Percentiles rank a stretch among this genome's conserved stretches.
Conservation (phyloP, 192 early-diverging fungal genomes). For the Rhizoclosmatium globosum region DNA sequence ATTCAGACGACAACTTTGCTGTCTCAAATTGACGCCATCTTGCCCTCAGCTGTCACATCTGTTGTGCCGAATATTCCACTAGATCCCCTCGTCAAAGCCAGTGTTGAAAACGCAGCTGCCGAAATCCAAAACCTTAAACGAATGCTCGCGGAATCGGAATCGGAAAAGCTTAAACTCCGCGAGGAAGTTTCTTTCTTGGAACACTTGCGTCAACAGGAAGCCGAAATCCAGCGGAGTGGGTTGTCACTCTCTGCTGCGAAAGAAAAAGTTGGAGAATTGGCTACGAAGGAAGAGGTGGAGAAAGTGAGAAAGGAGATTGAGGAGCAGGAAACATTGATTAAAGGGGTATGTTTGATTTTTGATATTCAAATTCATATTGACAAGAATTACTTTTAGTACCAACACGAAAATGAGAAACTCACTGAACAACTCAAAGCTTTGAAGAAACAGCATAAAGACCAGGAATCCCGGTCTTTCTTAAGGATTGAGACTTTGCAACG, state of each 20-base stretch:
- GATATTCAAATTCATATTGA: background rate
- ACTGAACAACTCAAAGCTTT: conserved; percentile 27
- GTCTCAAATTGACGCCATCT: background rate
- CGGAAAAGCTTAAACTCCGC: conserved; percentile 9
- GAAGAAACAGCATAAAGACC: conserved; percentile 27
- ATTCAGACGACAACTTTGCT: background rate
- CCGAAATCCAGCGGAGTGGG: conserved; percentile 1
- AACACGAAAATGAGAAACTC: conserved; percentile 45
- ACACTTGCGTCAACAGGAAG: conserved; percentile 37
- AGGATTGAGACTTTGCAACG: conserved; percentile 36
- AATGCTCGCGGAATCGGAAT: background rate
- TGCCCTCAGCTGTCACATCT: background rate
- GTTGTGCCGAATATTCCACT: too few species aligned
- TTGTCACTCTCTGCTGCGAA: background rate
- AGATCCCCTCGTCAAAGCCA: background rate
- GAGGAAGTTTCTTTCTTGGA: conserved; percentile 39
- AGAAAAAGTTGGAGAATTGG: background rate
- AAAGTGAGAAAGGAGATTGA: conserved; percentile 30
- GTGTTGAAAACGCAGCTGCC: background rate
- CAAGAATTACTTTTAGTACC: conserved; percentile 11
- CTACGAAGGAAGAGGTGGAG: conserved; percentile 31
- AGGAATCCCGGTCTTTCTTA: conserved; percentile 35
- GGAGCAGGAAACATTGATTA: conserved; percentile 40
- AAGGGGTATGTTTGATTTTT: conserved; percentile 27
- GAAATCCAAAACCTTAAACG: conserved; percentile 13